Evolutionary conservation across 73 alveolate species (phyloP).

Genomic region (Halteria grandinella): DNA sequence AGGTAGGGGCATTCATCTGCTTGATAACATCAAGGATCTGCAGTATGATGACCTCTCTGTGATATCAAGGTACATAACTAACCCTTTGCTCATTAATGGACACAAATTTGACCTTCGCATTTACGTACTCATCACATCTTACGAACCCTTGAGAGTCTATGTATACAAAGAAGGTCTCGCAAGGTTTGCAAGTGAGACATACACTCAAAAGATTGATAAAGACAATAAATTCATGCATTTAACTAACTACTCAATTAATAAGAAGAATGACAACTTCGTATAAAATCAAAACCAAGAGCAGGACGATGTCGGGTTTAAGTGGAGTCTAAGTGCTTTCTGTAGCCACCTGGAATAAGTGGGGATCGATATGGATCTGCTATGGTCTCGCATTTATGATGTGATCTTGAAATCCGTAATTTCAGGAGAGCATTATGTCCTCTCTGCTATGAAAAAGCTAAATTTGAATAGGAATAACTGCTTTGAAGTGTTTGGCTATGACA

Average conservation of each 20-base stretch:
- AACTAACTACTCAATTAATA: slow-evolving; percentile 85
- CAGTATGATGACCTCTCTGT: slow-evolving; percentile 81
- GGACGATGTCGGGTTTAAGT: slow-evolving; percentile 89
- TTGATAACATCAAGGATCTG: slow-evolving; percentile 71
- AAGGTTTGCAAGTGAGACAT: slow-evolving; percentile 84
- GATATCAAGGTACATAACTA: slow-evolving; percentile 78
- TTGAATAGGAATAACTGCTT: slow-evolving; percentile 83
- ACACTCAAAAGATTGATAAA: slow-evolving; percentile 71
- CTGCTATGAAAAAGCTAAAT: slow-evolving; percentile 71
- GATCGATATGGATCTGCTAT: slow-evolving; percentile 72
- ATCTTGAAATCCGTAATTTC: slow-evolving; percentile 77
- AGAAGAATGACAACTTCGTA: slow-evolving; percentile 86
- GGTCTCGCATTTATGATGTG: slow-evolving; percentile 84
- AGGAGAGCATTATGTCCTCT: slow-evolving; percentile 73
- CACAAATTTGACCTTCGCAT: slow-evolving; percentile 88
- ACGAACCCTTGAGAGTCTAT: slow-evolving; percentile 83
- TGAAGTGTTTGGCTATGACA: slow-evolving; percentile 87
- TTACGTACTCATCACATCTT: slow-evolving; percentile 83
- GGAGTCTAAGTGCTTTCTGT: slow-evolving; percentile 81
- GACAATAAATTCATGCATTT: slow-evolving; percentile 79
- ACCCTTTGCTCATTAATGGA: slow-evolving; percentile 87
- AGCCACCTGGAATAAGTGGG: slow-evolving; percentile 79
- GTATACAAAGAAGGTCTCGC: slow-evolving; percentile 87
- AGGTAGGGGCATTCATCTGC: slow-evolving; percentile 86
- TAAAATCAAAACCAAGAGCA: slow-evolving; percentile 66